phyloP scores from a whole-genome alignment of 805 yeast species.

The Suhomyces sp. region DNA sequence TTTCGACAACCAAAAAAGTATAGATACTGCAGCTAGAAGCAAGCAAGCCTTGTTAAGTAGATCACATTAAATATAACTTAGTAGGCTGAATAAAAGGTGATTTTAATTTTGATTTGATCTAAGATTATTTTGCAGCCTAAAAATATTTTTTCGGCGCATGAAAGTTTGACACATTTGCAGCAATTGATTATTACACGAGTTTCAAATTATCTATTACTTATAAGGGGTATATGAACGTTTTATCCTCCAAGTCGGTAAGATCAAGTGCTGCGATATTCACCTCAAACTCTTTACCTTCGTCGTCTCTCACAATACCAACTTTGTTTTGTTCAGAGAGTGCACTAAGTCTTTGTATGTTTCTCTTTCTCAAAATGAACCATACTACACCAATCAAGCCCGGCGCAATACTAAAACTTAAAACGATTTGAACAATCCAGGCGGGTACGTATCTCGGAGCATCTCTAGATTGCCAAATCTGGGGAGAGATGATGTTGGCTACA shows the following conservation, averaged over 20 bases:
- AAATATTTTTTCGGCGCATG: neutral
- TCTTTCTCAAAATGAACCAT: constrained; percentile 41
- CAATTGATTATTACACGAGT: neutral
- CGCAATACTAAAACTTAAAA: constrained; percentile 46
- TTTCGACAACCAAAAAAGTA: neutral
- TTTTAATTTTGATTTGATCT: too few species aligned
- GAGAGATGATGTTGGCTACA: constrained; percentile 51
- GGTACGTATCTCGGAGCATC: constrained; percentile 40
- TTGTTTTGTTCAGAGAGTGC: constrained; percentile 21
- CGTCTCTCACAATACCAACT: constrained; percentile 26
- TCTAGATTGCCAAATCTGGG: constrained; percentile 52
- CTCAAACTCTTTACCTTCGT: constrained; percentile 22
- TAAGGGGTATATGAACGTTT: constrained; percentile 48
- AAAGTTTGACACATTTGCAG: neutral
- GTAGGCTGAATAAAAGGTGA: neutral
- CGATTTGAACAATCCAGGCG: constrained; percentile 54
- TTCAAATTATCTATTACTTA: neutral
- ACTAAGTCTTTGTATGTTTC: constrained; percentile 42
- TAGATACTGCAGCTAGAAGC: neutral
- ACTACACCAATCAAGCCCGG: constrained; percentile 44
- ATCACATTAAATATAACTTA: neutral
- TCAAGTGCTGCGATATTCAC: constrained; percentile 48
- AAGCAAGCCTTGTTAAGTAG: neutral
- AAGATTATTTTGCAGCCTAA: too few species aligned
- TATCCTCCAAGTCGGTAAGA: constrained; percentile 53